Evolutionary conservation across 306 rosid species (phyloP), one percentile per base, ranked within the genome.

Genomic region (Dicorynia guianensis): DNA sequence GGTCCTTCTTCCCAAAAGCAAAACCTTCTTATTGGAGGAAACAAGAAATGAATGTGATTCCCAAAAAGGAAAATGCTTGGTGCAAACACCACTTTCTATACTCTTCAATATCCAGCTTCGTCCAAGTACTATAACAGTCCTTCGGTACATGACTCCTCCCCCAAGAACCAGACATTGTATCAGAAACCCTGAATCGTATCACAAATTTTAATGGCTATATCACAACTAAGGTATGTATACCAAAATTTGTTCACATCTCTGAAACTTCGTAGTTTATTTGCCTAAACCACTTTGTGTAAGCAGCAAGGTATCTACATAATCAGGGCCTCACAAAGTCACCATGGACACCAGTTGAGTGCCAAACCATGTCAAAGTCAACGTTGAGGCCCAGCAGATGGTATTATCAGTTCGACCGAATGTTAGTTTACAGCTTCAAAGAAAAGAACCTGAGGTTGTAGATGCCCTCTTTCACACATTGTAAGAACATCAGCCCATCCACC

Each of bases 391-490:
- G 81, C 71, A 80, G 71, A 70, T 44, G 33, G n/a, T 35, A 76
- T 19, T 49, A 72, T n/a, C 69, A 71, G 79, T 82, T 88, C 85
- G 79, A 74, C 73, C 76, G 50, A 74, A 77, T 53, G 69, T 81
- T 96, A 96, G 87, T 92, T 89, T 77, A 85, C 94, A 81, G 94
- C 93, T 88, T 96, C 99, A 71, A 77, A 96, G 91, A 96, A 93
- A 80, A 96, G 98, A 84, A 96, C 96, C 79, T 96, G 99, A 34
- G 98, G 99, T 75, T 96, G 99, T 68, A 90, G 85, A 82, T 88
- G 99, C 84, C 98, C 97, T 85, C 81, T 93, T 86, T 93, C 96
- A 63, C 99, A 96, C 85, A 82, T 79, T 59, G 88, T 20, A 72
- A 90, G 86, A 74, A 89, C 91, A 66, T 87, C 88, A 35, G 20